Percentiles rank a stretch among this genome's conserved stretches.
phyloP scores from a whole-genome alignment of 768 basidiomycete species.

The Mycena rebaudengoi region DNA sequence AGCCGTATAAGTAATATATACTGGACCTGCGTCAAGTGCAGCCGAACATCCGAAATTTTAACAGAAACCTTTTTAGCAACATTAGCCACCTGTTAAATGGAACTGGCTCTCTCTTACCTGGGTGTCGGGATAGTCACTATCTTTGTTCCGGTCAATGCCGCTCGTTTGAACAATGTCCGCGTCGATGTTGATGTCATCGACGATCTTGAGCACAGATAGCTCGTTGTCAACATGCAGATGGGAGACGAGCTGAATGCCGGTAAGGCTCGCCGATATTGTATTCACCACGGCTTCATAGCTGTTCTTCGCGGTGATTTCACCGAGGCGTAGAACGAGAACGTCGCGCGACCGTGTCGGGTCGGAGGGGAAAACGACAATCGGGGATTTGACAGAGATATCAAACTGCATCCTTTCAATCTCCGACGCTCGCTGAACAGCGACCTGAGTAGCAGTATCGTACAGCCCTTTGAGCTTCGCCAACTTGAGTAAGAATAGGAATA shows the following conservation, averaged over 20 bases:
- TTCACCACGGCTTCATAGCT: constrained; percentile 64
- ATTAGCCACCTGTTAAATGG: background rate
- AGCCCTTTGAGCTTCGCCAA: constrained; percentile 92
- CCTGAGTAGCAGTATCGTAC: constrained; percentile 94
- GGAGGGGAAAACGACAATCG: constrained; percentile 89
- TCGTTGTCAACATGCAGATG: constrained; percentile 60
- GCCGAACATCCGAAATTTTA: constrained; percentile 82
- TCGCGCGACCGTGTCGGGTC: constrained; percentile 69
- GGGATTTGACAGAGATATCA: constrained; percentile 88
- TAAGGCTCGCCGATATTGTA: constrained; percentile 77
- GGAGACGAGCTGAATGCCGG: constrained; percentile 86
- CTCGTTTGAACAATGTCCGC: constrained; percentile 73
- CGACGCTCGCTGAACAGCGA: constrained; percentile 91
- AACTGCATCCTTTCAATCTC: constrained; percentile 96
- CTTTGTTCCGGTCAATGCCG: constrained; percentile 59
- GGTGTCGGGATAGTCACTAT: constrained; percentile 70
- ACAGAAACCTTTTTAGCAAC: constrained; percentile 63
- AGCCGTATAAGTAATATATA: constrained; percentile 77
- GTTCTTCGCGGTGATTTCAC: constrained; percentile 89
- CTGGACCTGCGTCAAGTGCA: constrained; percentile 86
- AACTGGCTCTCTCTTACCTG: constrained; percentile 59
- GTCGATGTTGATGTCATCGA: constrained; percentile 86
- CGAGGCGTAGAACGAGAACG: constrained; percentile 81
- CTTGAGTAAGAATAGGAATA: constrained; percentile 84
- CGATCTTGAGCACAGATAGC: constrained; percentile 76